Conservation (phyloP, 495 filamentous ascomycete genomes). For the Penicillium bialowiezense region DNA sequence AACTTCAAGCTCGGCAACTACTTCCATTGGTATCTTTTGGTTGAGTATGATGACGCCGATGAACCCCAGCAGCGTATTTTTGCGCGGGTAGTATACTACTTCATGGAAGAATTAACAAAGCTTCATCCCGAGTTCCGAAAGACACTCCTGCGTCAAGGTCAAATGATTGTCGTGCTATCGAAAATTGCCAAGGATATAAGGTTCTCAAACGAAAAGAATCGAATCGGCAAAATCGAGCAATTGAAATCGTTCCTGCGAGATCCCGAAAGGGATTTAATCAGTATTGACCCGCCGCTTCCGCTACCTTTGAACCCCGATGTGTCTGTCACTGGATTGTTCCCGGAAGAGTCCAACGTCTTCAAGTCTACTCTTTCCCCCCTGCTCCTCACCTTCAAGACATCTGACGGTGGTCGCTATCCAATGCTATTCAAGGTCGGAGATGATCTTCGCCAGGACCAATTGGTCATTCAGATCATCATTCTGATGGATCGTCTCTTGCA, state of each 20-base stretch:
- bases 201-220: slow-evolving; percentile 70
- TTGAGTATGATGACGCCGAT: slow-evolving; percentile 85
- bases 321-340: slow-evolving; percentile 70
- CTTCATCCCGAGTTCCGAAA: slow-evolving; percentile 63
- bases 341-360: slow-evolving; percentile 87
- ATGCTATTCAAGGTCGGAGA: slow-evolving; percentile 98
- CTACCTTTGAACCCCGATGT: slow-evolving; percentile 86
- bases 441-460: slow-evolving; percentile 93
- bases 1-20: slow-evolving; percentile 92
- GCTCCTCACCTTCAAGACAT: slow-evolving; percentile 84
- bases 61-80: slow-evolving; percentile 79
- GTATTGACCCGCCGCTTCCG: slow-evolving; percentile 82
- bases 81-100: slow-evolving; percentile 88
- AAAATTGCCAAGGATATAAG: slow-evolving; percentile 91
- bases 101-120: slow-evolving; percentile 77
- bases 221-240: slow-evolving; percentile 74
- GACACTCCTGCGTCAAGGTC: slow-evolving; percentile 80
- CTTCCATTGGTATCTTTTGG: slow-evolving; percentile 97
- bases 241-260: slow-evolving; percentile 82
- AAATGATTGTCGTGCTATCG: slow-evolving; percentile 80
- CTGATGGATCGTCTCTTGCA: slow-evolving; percentile 95
- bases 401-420: slow-evolving; percentile 72
- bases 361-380: slow-evolving; percentile 92
- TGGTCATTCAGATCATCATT: slow-evolving; percentile 97
- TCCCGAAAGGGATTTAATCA: slow-evolving; percentile 79